Evolutionary conservation across 352 stramenopile genomes (phyloP), one percentile per base, ranked within the genome.

Genomic region (Elongisporangium prolatum): DNA sequence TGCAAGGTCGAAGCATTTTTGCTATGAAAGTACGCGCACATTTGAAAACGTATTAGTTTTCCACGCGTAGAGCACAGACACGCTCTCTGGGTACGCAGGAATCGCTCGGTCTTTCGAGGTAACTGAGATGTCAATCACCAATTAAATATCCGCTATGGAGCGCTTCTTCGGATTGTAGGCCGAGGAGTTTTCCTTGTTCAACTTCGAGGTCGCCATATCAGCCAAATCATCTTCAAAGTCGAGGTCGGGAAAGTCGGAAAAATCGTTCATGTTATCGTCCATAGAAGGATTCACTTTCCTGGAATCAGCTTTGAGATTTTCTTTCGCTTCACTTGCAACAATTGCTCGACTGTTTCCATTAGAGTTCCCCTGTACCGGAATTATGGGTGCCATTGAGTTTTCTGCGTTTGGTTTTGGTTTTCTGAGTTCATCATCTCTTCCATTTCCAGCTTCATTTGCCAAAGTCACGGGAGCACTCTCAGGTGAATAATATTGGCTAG

Each of bases 211-310:
- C 48, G 74, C 57, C 9, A 65, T 51, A 28, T 83, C 78, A 57
- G 76, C 66, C 51, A 88, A 63, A n/a, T 84, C 77, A 21, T 89
- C 79, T 22, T 78, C 73, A 57, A 93, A 88, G 60, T 89, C 80
- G 24, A 93, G 70, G 48, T 84, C 81, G 2, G 77, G 71, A 40
- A 93, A 90, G 57, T 93, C 81, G 4, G 68, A 66, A 54, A 93
- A 93, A 56, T 88, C 84, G 54, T 90, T 85, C 65, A 92, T 60
- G 20, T 69, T 66, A 59, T 88, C 80, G 25, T 88, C 74, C 17
- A 87, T 75, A 0, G 61, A 52, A 11, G 52, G 17, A n/a, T 67
- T 53, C 57, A 68, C 61, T 57, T 54, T 21, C 25, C 69, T 72
- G 38, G 34, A 66, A 24, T n/a, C 58, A 20, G 21, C 52, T 17